Base-by-base conservation (phyloP, 495 filamentous ascomycete species). In the Penicillium odoratum region DNA sequence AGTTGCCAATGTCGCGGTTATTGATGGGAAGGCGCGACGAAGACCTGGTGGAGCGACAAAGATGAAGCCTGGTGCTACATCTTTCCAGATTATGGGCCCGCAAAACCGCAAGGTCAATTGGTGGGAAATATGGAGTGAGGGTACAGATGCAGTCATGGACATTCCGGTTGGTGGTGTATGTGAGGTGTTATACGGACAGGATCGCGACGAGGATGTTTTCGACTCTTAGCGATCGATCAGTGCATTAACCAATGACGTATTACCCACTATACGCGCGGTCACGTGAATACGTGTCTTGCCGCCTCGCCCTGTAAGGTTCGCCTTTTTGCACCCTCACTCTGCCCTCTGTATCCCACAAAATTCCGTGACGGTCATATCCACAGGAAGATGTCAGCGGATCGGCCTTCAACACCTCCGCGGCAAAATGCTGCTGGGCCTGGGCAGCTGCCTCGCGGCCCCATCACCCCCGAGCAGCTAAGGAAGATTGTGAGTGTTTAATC, bases 141-240 rank as follows among this genome's bases (percentile, higher is more conserved):
- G 95, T 31, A 99, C 95, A 1, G 94, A 99, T 81, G 94, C 92
- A 11, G 93, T 97, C 6, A 90, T 98, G 90, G 94, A 99, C 81
- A 85, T 99, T 18, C 94, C 94, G 7, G 81, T 98, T 43, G 95
- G 92, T 18, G 94, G 94, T 4, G 94, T 97, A n/a, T 97, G 93
- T 73, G 94, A 99, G 79, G 84, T 98, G 6, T 62, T 83, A 0
- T 83, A 82, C 54, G 81, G 79, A 7, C 72, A 69, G 44, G 74
- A 77, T 51, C 65, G 76, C 36, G 71, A 74, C 26, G 75, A 77
- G 16, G 70, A 74, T 53, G 51, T 53, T 9, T 42, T 36, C 25
- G 60, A 61, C 34, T 49, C 44, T 11, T 40, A 40, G 38, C 15
- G 13, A 40, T 40, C 38, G 38, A 40, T 40, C 38, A 40, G n/a